These are phyloP conservation scores for Colletotrichum ledebouriae DNA, from an alignment of 2,329 filamentous ascomycete species.

Conservation along the genomic window DNA sequence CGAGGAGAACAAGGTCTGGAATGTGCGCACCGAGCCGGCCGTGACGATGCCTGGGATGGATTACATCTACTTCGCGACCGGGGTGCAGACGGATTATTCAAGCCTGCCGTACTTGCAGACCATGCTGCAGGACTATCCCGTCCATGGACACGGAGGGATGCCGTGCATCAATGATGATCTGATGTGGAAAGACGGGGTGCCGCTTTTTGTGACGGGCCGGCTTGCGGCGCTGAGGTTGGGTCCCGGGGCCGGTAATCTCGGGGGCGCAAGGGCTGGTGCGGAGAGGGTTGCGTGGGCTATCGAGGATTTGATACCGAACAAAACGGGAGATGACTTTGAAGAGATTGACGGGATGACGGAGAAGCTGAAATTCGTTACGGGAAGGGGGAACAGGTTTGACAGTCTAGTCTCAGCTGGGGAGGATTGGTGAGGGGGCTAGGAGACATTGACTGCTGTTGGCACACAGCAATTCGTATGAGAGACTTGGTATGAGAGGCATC, in stretches of 20 bases:
- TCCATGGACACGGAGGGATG: slow-evolving; percentile 74
- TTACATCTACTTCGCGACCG: slow-evolving; percentile 83
- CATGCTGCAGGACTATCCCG: slow-evolving; percentile 70
- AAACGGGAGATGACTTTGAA: slow-evolving; percentile 16
- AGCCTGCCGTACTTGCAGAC: slow-evolving; percentile 72
- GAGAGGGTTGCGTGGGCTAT: slow-evolving; percentile 81
- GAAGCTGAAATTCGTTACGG: slow-evolving; percentile 40
- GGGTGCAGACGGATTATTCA: slow-evolving; percentile 73
- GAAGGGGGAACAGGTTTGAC: slow-evolving; percentile 40
- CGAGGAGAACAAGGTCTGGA: slow-evolving; percentile 54
- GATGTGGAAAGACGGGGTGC: slow-evolving; percentile 80
- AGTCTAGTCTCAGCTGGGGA: slow-evolving; percentile 28
- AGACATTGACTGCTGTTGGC: no score
- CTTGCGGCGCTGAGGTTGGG: slow-evolving; percentile 77
- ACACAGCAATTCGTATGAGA: no score
- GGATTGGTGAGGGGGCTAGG: slow-evolving; percentile 10
- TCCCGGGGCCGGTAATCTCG: slow-evolving; percentile 80
- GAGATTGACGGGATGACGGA: slow-evolving; percentile 40
- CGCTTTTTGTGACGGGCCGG: slow-evolving; percentile 78
- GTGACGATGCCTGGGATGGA: slow-evolving; percentile 70
- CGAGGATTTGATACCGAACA: slow-evolving; percentile 65
- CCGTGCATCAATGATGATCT: slow-evolving; percentile 82
- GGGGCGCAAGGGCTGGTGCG: slow-evolving; percentile 78
- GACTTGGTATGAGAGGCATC: no score
- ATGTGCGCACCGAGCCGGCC: slow-evolving; percentile 65